Percentiles rank a stretch among this genome's conserved stretches.
These are phyloP conservation scores for Sordariomycetes sp. DNA, from an alignment of 2,329 filamentous ascomycete species.

Conservation along the genomic window DNA sequence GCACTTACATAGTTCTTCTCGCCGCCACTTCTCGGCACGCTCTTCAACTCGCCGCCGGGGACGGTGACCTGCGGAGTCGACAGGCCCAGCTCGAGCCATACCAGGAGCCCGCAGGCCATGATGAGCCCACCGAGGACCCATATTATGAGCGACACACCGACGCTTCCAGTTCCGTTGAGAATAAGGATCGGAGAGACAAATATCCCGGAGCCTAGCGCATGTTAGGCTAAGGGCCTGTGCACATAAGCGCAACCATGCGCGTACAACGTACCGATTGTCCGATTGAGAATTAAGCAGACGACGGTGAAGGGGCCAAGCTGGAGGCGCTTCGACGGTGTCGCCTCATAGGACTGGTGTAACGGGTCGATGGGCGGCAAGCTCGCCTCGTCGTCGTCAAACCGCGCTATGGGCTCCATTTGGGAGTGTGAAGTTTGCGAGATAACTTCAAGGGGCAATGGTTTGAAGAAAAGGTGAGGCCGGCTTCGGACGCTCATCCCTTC, in stretches of 20 bases:
- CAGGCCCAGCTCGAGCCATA: constrained; percentile 32
- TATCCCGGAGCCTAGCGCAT: constrained; percentile 13
- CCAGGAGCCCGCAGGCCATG: constrained; percentile 24
- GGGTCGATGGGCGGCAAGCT: no score
- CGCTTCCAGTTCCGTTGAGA: constrained; percentile 20
- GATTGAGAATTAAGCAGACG: constrained; percentile 22
- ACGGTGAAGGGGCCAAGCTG: constrained; percentile 19
- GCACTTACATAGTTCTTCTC: constrained; percentile 30
- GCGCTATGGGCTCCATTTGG: no score
- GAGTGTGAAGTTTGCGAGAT: no score
- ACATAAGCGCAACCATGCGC: no score
- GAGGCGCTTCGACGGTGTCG: not conserved
- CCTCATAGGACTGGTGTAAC: no score
- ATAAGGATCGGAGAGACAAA: constrained; percentile 21
- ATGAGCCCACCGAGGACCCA: constrained; percentile 24
- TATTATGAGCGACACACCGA: constrained; percentile 23
- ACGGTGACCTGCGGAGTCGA: constrained; percentile 26
- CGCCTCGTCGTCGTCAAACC: no score
- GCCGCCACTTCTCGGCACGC: constrained; percentile 31
- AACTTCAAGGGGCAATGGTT: no score
- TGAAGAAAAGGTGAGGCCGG: no score
- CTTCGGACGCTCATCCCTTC: no score
- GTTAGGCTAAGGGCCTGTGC: no score
- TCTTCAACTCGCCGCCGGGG: constrained; percentile 12
- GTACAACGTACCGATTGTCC: constrained; percentile 20